Evolutionary conservation across 2,329 filamentous ascomycete genomes (phyloP).

Genomic region (Pestalotiopsis sp.): DNA sequence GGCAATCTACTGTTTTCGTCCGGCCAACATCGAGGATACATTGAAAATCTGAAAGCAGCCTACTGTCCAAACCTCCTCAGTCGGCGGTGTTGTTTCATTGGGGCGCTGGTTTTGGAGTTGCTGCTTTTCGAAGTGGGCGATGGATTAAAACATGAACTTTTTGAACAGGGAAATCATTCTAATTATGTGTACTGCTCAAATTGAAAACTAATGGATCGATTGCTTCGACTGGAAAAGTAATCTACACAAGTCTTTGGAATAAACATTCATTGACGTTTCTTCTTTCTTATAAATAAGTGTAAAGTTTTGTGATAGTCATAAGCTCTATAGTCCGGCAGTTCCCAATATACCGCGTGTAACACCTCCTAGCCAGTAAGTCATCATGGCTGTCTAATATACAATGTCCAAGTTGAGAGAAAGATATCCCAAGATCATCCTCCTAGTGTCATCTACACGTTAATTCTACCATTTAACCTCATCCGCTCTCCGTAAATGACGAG

Average conservation of each 20-base stretch:
- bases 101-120: too few relatives aligned
- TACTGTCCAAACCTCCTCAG: too few relatives aligned
- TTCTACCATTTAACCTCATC: background rate
- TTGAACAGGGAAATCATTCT: too few relatives aligned
- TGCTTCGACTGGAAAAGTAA: too few relatives aligned
- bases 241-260: too few relatives aligned
- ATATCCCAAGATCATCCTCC: background rate
- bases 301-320: background rate
- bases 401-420: too few relatives aligned
- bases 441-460: background rate
- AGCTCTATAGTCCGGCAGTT: background rate
- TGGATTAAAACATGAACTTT: too few relatives aligned
- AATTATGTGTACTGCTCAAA: too few relatives aligned
- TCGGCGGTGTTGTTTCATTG: too few relatives aligned
- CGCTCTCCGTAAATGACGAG: background rate
- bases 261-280: background rate
- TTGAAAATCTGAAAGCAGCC: too few relatives aligned
- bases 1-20: background rate
- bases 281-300: background rate
- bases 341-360: background rate
- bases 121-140: too few relatives aligned
- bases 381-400: background rate
- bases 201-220: too few relatives aligned
- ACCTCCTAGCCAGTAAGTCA: background rate
- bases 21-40: background rate